Evolutionary conservation across 164 flowering plant species (phyloP).

Genomic region (Vitis rotundifolia): DNA sequence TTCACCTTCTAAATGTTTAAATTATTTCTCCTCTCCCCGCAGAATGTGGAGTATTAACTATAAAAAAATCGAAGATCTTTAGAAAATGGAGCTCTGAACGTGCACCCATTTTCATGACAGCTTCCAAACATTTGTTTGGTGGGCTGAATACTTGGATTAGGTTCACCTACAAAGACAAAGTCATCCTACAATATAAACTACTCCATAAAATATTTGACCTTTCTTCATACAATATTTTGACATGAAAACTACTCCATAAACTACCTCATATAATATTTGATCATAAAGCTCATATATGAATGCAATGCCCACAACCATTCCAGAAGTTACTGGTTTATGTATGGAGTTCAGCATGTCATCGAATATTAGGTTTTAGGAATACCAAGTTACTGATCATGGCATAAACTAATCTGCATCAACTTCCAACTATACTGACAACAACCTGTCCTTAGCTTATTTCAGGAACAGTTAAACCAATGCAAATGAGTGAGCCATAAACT

Average conservation of each 20-base stretch:
- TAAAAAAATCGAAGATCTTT: too few relatives aligned
- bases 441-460: neutral
- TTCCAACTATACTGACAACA: neutral
- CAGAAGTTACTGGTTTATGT: too few relatives aligned
- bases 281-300: neutral
- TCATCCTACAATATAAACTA: conserved; percentile 1
- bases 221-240: neutral
- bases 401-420: neutral
- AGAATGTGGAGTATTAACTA: too few relatives aligned
- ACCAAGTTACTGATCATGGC: too few relatives aligned
- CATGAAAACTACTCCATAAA: neutral
- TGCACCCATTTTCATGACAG: too few relatives aligned
- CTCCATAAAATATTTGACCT: conserved; percentile 3
- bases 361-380: too few relatives aligned
- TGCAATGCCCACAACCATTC: too few relatives aligned
- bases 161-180: conserved; percentile 6
- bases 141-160: conserved; percentile 9
- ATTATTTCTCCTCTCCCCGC: too few relatives aligned
- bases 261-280: neutral
- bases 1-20: too few relatives aligned
- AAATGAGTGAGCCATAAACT: neutral
- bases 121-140: neutral
- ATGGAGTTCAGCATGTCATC: too few relatives aligned
- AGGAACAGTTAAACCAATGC: neutral
- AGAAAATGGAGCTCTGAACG: too few relatives aligned